Percentiles rank a stretch among this genome's conserved stretches.
Evolutionary conservation across 2,329 filamentous ascomycete species (phyloP).

Genomic region (Ceratocystis ficicola): DNA sequence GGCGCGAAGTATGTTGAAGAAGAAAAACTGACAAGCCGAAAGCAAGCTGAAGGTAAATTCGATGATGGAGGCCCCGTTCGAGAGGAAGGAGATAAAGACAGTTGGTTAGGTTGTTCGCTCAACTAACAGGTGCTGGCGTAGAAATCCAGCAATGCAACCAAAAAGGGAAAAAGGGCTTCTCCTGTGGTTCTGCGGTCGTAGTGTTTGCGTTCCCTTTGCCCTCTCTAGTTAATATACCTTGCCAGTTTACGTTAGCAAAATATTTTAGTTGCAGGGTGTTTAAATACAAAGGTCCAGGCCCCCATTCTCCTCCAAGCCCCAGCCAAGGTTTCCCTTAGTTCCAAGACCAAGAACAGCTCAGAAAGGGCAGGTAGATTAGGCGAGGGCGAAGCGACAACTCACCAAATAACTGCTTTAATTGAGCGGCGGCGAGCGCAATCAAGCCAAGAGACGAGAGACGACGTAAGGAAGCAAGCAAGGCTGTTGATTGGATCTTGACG

Average conservation of each 20-base stretch:
- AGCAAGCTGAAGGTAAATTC: background rate
- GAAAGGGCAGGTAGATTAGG: background rate
- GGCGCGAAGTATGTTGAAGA: background rate
- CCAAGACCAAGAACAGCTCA: background rate
- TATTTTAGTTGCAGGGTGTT: background rate
- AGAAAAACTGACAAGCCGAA: background rate
- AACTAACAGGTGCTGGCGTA: background rate
- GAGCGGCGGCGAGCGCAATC: background rate
- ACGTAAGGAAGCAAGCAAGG: no score
- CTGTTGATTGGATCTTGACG: no score
- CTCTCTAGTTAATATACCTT: background rate
- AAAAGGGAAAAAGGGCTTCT: background rate
- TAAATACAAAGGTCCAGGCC: background rate
- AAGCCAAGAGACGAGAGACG: no score
- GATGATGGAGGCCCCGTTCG: background rate
- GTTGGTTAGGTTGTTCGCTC: background rate
- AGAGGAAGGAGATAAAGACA: background rate
- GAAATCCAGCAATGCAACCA: background rate
- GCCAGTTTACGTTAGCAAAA: background rate
- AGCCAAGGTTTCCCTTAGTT: background rate
- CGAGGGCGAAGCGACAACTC: conserved; percentile 7
- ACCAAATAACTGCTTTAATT: conserved; percentile 4
- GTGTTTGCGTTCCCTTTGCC: no score
- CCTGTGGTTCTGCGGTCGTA: background rate
- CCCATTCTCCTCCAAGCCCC: background rate